phyloP scores from a whole-genome alignment of 805 yeast genomes.

The Scheffersomyces spartinae region DNA sequence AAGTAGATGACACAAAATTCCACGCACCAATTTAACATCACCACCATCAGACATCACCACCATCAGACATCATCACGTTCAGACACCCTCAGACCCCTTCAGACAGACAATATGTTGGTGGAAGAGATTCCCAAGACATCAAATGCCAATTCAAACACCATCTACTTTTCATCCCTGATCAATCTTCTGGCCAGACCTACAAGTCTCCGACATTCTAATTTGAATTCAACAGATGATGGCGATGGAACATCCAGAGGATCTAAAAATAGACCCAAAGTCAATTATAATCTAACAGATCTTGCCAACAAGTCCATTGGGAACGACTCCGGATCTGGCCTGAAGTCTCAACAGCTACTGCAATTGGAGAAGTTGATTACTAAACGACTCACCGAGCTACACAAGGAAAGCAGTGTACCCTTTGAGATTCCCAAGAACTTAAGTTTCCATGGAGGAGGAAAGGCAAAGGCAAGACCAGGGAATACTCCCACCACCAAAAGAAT shows the following conservation, averaged over 20 bases:
- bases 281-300: slow-evolving; percentile 30
- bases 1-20: no score
- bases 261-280: slow-evolving; percentile 29
- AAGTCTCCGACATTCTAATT: slow-evolving; percentile 5
- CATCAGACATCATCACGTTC: no score
- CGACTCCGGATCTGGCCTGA: slow-evolving; percentile 23
- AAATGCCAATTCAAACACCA: slow-evolving; percentile 20
- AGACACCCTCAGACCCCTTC: no score
- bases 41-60: no score
- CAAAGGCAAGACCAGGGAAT: slow-evolving; percentile 24
- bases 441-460: slow-evolving; percentile 7
- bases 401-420: slow-evolving; percentile 20
- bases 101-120: no score
- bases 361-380: slow-evolving; percentile 27
- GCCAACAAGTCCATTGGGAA: slow-evolving; percentile 18
- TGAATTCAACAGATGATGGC: neutral
- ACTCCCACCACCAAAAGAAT: slow-evolving; percentile 33
- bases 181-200: slow-evolving; percentile 29
- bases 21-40: no score
- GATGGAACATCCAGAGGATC: slow-evolving; percentile 5
- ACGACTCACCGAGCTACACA: slow-evolving; percentile 22
- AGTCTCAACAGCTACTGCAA: slow-evolving; percentile 31
- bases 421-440: slow-evolving; percentile 30
- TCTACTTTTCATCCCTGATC: slow-evolving; percentile 29
- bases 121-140: slow-evolving; percentile 29